Evolutionary conservation across 345 rosid species (phyloP).

Genomic region (Eucalyptus pauciflora): DNA sequence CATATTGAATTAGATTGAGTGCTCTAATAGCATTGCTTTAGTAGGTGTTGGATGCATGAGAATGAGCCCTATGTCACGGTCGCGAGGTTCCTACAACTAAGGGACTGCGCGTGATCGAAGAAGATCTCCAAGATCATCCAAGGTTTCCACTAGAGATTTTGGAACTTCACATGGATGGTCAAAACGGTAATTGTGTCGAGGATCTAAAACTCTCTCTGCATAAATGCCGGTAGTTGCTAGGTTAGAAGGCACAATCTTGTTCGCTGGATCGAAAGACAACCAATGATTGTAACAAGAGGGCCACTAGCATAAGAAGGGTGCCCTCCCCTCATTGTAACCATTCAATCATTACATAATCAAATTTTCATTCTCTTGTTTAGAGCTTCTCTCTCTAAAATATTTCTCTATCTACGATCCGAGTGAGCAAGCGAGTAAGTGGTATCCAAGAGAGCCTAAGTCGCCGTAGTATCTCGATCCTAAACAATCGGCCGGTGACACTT

Average conservation of each 20-base stretch:
- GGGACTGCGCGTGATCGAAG: rapidly evolving
- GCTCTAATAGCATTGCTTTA: not conserved
- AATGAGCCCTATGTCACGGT: not conserved
- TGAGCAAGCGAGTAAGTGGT: rapidly evolving
- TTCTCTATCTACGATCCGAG: rapidly evolving
- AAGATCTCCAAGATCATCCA: not conserved
- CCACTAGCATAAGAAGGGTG: not conserved
- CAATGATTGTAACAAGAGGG: not conserved
- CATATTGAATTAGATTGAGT: not conserved
- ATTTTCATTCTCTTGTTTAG: too few species aligned
- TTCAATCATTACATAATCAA: not conserved
- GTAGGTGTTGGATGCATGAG: not conserved
- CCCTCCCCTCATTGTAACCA: too few species aligned
- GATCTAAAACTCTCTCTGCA: not conserved
- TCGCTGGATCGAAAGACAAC: rapidly evolving
- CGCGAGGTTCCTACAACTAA: rapidly evolving
- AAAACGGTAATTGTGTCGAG: rapidly evolving
- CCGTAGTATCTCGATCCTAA: too few species aligned
- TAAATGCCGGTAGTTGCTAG: not conserved
- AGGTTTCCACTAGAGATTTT: not conserved
- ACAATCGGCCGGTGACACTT: too few species aligned
- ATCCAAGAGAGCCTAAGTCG: rapidly evolving
- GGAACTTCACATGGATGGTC: rapidly evolving
- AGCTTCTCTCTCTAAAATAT: not conserved
- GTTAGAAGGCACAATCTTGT: not conserved